These are phyloP conservation scores for Theobroma grandiflorum DNA, from an alignment of 441 rosid genomes.

Conservation along the genomic window DNA sequence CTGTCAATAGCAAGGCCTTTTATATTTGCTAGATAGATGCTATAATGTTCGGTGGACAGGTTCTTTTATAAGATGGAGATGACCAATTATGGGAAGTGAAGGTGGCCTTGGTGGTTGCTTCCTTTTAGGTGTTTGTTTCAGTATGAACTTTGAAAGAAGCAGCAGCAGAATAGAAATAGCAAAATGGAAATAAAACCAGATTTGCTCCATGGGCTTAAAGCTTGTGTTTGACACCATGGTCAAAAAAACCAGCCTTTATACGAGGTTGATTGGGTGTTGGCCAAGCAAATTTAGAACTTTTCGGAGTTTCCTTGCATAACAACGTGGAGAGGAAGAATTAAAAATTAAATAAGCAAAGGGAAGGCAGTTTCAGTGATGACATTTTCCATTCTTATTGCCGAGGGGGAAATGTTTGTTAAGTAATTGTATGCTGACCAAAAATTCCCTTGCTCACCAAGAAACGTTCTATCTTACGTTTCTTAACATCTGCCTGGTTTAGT, in stretches of 20 bases:
- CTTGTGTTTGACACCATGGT: background rate
- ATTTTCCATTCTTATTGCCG: too few species aligned
- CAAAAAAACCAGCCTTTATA: background rate
- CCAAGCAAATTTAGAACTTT: background rate
- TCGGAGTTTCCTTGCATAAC: background rate
- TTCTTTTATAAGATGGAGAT: conserved; percentile 51
- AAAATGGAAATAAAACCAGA: background rate
- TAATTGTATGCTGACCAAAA: too few species aligned
- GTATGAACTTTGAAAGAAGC: background rate
- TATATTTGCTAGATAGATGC: conserved; percentile 35
- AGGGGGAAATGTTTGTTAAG: too few species aligned
- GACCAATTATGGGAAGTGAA: conserved; percentile 53
- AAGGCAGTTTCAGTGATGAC: too few species aligned
- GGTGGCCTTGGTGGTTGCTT: conserved; percentile 52
- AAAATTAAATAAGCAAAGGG: too few species aligned
- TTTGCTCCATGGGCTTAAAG: background rate
- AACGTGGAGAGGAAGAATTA: background rate
- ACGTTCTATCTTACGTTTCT: too few species aligned
- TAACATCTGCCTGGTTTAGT: too few species aligned
- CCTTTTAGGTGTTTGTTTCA: background rate
- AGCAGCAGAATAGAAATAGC: background rate
- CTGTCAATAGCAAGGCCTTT: too few species aligned
- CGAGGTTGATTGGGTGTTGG: background rate
- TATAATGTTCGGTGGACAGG: conserved; percentile 47
- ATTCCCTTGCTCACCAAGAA: too few species aligned